A percentile compares a stretch with the other conserved stretches of the same genome.
Evolutionary conservation across 2,329 filamentous ascomycete genomes (phyloP).

Genomic region (Colletotrichum somersetense): DNA sequence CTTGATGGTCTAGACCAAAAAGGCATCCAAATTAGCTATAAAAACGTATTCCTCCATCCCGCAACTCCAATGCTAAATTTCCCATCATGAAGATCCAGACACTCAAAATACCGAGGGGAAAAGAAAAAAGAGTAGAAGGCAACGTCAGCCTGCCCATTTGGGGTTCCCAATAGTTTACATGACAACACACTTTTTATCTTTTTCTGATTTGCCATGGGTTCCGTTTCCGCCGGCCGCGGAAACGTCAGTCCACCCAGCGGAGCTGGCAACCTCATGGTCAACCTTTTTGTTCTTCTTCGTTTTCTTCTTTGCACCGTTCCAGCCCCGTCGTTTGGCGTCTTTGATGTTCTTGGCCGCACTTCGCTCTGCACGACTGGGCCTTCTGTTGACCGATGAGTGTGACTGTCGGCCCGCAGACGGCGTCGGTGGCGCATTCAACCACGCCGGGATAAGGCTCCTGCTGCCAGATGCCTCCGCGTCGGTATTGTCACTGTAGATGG

Average conservation of each 20-base stretch:
- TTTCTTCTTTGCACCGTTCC: conserved; percentile 59
- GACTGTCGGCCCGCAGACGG: conserved; percentile 52
- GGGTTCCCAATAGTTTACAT: conserved; percentile 57
- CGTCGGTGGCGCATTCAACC: conserved; percentile 52
- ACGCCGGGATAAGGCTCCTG: conserved; percentile 48
- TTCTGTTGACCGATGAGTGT: conserved; percentile 59
- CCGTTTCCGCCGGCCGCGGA: conserved; percentile 47
- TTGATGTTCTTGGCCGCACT: conserved; percentile 73
- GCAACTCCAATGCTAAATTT: conserved; percentile 35
- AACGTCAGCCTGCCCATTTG: background rate
- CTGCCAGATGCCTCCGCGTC: conserved; percentile 29
- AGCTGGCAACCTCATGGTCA: conserved; percentile 58
- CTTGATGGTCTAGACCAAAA: background rate
- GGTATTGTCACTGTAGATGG: conserved; percentile 59
- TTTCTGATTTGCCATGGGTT: conserved; percentile 52
- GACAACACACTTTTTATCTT: conserved; percentile 63
- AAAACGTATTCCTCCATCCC: background rate
- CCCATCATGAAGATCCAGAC: background rate
- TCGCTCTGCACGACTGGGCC: conserved; percentile 68
- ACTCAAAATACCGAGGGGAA: background rate
- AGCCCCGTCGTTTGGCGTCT: conserved; percentile 70
- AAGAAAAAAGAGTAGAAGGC: background rate
- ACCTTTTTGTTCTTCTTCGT: conserved; percentile 53
- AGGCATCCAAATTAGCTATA: background rate
- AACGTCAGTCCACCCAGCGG: conserved; percentile 67